Evolutionary conservation across 208 protist genomes (phyloP), one percentile per base, ranked within the genome.

Genomic region (Trypanosoma conorhini): DNA sequence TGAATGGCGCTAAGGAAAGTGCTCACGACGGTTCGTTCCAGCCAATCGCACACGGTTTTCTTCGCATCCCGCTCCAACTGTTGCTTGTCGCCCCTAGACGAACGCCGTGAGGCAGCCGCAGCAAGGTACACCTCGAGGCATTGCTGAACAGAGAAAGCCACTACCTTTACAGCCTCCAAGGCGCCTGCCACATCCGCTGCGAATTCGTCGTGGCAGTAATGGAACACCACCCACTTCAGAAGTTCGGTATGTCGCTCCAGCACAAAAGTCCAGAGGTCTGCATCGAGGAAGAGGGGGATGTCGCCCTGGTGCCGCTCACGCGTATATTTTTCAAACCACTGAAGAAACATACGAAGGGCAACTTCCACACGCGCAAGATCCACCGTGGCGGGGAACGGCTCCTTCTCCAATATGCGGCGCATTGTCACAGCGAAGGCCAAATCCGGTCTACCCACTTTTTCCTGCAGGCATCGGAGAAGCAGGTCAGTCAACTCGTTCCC

Each of bases 251-350:
- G 88, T 1, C 88, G 83, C 22, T 83, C 72, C 9, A 94, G 50
- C n/a, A 93, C 61, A 83, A 96, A 94, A 8, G 24, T 38, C 81
- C 87, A 92, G n/a, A 93, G 59, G 48, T 93, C 88, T 0, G 54
- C 57, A 59, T 88, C 78, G 59, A 21, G 62, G 50, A 82, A 86
- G 74, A 22, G 73, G 51, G 70, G 82, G 57, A 52, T 76, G 9
- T 67, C 68, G 72, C 81, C 87, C 17, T 78, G 84, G 62, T 91
- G 84, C 30, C 77, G 75, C n/a, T 67, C 61, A 19, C 51, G 48
- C 13, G 74, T 61, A 73, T 93, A 96, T 9, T n/a, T 28, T 0
- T 76, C 30, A 65, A 91, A 80, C 83, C 88, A 96, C 26, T 73
- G 61, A 12, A 80, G 80, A 19, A 96, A 73, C n/a, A 92, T 40